These are phyloP conservation scores for Saururus chinensis DNA, from an alignment of 164 flowering plant species.

Conservation along the genomic window DNA sequence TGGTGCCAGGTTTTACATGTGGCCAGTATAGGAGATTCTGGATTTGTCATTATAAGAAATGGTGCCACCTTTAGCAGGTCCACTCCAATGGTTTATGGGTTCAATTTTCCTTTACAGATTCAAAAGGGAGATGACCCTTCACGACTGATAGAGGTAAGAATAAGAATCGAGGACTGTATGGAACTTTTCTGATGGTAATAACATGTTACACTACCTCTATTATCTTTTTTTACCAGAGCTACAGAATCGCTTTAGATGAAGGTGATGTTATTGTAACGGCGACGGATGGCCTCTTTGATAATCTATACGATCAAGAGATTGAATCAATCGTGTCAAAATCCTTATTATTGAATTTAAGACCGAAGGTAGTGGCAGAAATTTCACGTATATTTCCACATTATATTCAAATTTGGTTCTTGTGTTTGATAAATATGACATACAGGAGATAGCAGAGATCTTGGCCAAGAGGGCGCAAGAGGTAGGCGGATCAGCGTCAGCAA, in stretches of 20 bases:
- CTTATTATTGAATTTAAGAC: conserved; percentile 24
- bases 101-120: conserved; percentile 59
- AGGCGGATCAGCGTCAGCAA: conserved; percentile 33
- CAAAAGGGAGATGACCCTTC: conserved; percentile 46
- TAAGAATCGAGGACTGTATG: neutral
- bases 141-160: conserved; percentile 41
- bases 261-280: conserved; percentile 66
- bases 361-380: conserved; percentile 33
- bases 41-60: conserved; percentile 60
- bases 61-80: conserved; percentile 47
- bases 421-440: neutral
- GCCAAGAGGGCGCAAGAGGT: conserved; percentile 56
- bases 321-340: conserved; percentile 39
- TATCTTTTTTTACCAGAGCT: conserved; percentile 26
- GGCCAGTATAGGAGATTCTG: conserved; percentile 76
- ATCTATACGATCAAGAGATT: conserved; percentile 65
- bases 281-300: conserved; percentile 87
- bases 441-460: conserved; percentile 63
- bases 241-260: conserved; percentile 49
- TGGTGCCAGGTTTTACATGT: conserved; percentile 53
- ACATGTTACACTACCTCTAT: neutral
- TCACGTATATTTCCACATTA: too few species aligned
- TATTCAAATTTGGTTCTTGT: too few species aligned
- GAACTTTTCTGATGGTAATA: too few species aligned
- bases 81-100: conserved; percentile 52